phyloP scores from a whole-genome alignment of 1,139 yeast genomes.

The Candida mesenterica region DNA sequence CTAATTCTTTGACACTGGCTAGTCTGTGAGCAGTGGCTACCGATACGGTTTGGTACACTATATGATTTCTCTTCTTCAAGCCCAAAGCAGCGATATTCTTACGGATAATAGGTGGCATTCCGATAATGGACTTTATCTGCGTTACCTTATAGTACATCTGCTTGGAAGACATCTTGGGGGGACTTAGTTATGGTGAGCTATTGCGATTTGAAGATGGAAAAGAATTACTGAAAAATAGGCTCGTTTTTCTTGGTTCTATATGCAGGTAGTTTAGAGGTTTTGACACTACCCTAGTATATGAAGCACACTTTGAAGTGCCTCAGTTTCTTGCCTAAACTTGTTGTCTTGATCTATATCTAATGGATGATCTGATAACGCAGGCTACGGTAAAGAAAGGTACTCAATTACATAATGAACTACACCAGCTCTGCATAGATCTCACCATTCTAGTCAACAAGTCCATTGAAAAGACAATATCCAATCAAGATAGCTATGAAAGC shows the following conservation, averaged over 20 bases:
- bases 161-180: conserved; percentile 16
- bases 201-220: conserved; percentile 4
- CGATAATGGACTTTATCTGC: conserved; percentile 79
- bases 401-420: conserved; percentile 18
- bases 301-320: no score
- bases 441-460: conserved; percentile 2
- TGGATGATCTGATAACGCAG: conserved; percentile 23
- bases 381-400: conserved; percentile 19
- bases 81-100: conserved; percentile 74
- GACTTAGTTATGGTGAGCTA: not conserved
- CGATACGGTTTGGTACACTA: conserved; percentile 69
- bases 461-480: conserved; percentile 4
- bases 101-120: conserved; percentile 69
- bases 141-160: conserved; percentile 56
- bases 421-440: conserved; percentile 1
- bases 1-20: conserved; percentile 80
- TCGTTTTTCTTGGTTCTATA: no score
- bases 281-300: no score
- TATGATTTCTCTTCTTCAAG: conserved; percentile 68
- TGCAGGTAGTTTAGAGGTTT: no score
- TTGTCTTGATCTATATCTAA: no score
- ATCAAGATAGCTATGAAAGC: conserved; percentile 11
- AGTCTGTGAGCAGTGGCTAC: conserved; percentile 86
- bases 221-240: conserved; percentile 2
- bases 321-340: no score